Conservation (phyloP, 1,139 yeast species). For the Kluyveromyces marxianus region DNA sequence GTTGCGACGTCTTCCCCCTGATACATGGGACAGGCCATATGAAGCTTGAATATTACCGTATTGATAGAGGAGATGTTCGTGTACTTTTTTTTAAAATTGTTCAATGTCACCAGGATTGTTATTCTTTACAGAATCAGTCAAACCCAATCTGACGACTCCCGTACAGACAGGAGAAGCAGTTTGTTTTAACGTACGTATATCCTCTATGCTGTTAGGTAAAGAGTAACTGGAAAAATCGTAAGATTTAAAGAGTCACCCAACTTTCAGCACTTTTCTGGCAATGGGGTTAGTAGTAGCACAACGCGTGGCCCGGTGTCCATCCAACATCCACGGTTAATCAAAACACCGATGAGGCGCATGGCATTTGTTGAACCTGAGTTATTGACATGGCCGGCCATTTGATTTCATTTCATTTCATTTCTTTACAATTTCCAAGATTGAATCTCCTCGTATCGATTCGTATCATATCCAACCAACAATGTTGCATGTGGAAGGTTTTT, state of each 20-base stretch:
- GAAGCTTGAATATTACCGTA: constrained; percentile 2
- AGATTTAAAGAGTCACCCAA: neutral
- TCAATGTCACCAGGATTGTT: neutral
- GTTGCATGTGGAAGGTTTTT: too few relatives aligned
- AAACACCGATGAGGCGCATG: too few relatives aligned
- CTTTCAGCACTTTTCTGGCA: neutral
- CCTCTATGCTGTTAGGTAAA: constrained; percentile 5
- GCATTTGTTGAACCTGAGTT: too few relatives aligned
- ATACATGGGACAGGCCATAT: too few relatives aligned
- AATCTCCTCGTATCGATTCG: constrained; percentile 1
- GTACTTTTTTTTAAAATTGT: constrained; percentile 1
- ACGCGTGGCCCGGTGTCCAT: neutral
- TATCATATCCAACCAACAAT: neutral
- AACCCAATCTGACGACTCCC: neutral
- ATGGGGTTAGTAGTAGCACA: neutral
- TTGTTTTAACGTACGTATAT: constrained; percentile 5
- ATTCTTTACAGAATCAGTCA: neutral
- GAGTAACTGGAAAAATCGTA: neutral
- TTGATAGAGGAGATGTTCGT: constrained; percentile 7
- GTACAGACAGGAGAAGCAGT: neutral
- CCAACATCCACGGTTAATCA: neutral
- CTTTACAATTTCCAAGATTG: too few relatives aligned
- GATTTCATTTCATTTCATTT: too few relatives aligned
- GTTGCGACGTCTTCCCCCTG: too few relatives aligned
- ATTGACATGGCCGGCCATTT: too few relatives aligned